These are phyloP conservation scores for Suhomyces kunorum DNA, from an alignment of 1,139 yeast genomes.

Conservation along the genomic window DNA sequence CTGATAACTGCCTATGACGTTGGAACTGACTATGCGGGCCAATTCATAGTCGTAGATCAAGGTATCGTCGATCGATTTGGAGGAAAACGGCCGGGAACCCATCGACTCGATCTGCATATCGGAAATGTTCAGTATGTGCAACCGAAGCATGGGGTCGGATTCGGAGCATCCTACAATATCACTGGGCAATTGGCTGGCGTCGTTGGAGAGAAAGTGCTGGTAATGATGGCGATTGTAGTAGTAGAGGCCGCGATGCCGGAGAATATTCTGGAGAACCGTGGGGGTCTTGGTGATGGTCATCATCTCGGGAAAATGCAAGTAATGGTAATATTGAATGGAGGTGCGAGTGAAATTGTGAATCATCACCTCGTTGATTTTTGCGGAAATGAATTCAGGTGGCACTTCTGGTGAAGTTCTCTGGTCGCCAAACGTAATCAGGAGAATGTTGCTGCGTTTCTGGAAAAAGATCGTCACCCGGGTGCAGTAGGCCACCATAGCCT, in stretches of 20 bases:
- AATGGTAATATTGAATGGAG: constrained; percentile 20
- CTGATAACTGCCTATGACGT: constrained; percentile 12
- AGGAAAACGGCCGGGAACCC: neutral
- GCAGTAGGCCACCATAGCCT: constrained; percentile 20
- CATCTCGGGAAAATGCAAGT: constrained; percentile 23
- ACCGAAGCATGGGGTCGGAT: constrained; percentile 15
- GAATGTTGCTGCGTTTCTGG: constrained; percentile 23
- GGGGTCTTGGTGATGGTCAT: constrained; percentile 14
- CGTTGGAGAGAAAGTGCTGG: constrained; percentile 12
- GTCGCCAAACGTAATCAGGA: constrained; percentile 23
- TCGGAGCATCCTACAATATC: constrained; percentile 1
- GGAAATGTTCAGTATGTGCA: constrained; percentile 16
- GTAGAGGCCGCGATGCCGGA: constrained; percentile 5
- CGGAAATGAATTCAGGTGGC: constrained; percentile 8
- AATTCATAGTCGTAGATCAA: constrained; percentile 8
- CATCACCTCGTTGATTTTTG: constrained; percentile 25
- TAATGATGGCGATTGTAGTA: constrained; percentile 17
- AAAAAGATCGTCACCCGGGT: constrained; percentile 26
- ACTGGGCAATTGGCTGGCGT: constrained; percentile 3
- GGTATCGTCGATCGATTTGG: constrained; percentile 5
- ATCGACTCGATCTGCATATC: neutral
- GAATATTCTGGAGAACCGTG: neutral
- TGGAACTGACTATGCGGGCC: neutral
- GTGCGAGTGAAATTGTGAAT: constrained; percentile 22
- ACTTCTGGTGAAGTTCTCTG: constrained; percentile 16